Evolutionary conservation across 306 rosid species (phyloP).

Genomic region (Begonia masoniana): DNA sequence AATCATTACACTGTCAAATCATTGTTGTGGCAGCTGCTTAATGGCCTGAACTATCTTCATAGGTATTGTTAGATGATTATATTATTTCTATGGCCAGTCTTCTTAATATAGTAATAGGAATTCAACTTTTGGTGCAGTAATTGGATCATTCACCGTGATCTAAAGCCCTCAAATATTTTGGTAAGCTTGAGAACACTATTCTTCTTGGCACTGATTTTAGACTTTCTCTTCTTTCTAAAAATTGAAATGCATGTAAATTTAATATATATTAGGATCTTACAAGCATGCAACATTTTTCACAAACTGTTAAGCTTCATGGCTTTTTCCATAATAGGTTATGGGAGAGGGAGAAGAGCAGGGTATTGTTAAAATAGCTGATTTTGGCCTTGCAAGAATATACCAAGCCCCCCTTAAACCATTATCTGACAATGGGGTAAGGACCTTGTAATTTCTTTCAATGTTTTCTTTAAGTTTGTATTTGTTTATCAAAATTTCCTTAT

Average conservation of each 20-base stretch:
- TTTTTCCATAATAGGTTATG: slow-evolving; percentile 53
- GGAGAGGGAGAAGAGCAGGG: slow-evolving; percentile 94
- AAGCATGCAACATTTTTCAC: too few species aligned
- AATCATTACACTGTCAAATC: slow-evolving; percentile 77
- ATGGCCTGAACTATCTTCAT: slow-evolving; percentile 88
- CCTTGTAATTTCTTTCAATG: slow-evolving; percentile 11
- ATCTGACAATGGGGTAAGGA: slow-evolving; percentile 68
- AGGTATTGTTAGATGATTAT: slow-evolving; percentile 29
- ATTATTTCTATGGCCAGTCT: slow-evolving; percentile 8
- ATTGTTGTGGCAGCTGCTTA: slow-evolving; percentile 90
- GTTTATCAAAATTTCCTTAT: not conserved
- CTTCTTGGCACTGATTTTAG: not conserved
- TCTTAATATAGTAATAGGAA: slow-evolving; percentile 8
- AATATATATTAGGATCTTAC: too few species aligned
- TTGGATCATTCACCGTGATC: slow-evolving; percentile 92
- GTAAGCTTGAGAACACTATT: slow-evolving; percentile 24
- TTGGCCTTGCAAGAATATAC: slow-evolving; percentile 97
- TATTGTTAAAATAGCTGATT: slow-evolving; percentile 86
- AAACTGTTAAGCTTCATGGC: slow-evolving; percentile 1
- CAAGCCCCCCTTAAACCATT: slow-evolving; percentile 85
- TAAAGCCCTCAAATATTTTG: slow-evolving; percentile 95
- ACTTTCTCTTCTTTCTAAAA: too few species aligned
- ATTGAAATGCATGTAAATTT: too few species aligned
- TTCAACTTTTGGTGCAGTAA: slow-evolving; percentile 42
- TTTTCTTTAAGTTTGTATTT: not conserved